Evolutionary conservation across 495 filamentous ascomycete genomes (phyloP).

Genomic region (Ramalina intermedia): DNA sequence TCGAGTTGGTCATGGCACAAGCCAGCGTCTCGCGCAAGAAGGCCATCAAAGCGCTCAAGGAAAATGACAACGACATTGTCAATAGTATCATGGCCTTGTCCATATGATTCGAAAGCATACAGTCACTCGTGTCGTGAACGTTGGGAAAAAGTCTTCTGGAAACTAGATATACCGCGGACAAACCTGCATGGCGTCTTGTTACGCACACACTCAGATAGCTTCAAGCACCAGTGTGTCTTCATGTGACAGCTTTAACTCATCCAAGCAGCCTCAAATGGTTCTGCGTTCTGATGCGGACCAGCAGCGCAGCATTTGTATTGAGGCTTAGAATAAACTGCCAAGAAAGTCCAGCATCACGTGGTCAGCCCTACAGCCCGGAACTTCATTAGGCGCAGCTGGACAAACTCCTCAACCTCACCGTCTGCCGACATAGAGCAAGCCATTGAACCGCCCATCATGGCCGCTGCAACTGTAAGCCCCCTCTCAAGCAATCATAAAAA

Average conservation of each 20-base stretch:
- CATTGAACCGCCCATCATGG: constrained; percentile 47
- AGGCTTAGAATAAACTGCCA: too few species aligned
- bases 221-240: too few species aligned
- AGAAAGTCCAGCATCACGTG: constrained; percentile 23
- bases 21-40: constrained; percentile 93
- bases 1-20: constrained; percentile 97
- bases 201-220: too few species aligned
- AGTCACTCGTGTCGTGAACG: neutral
- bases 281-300: too few species aligned
- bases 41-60: constrained; percentile 90
- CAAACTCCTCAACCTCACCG: too few species aligned
- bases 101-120: constrained; percentile 43
- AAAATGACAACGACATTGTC: constrained; percentile 98
- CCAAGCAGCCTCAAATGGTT: too few species aligned
- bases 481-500: neutral
- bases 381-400: too few species aligned
- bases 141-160: neutral
- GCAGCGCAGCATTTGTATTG: too few species aligned
- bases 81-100: constrained; percentile 99
- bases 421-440: neutral
- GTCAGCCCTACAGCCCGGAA: constrained; percentile 8
- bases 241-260: too few species aligned
- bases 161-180: neutral
- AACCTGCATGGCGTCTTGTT: too few species aligned
- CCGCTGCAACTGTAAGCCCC: constrained; percentile 51